These are phyloP conservation scores for Entophlyctis luteolus DNA, from an alignment of 192 early-diverging fungal species.

Conservation along the genomic window DNA sequence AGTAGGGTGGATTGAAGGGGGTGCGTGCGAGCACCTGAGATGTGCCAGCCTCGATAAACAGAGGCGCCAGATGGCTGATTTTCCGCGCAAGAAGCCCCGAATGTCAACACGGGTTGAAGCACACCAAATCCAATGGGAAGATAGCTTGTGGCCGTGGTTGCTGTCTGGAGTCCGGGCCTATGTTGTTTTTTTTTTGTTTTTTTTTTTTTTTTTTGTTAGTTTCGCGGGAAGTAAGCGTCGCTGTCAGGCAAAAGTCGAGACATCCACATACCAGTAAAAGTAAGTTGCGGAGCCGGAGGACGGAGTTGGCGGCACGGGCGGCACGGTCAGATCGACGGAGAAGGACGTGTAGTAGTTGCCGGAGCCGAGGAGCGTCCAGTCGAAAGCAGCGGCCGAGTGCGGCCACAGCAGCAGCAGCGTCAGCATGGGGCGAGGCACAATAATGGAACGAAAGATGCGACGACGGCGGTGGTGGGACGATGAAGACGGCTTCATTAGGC, in stretches of 20 bases:
- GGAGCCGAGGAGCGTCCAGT: slow-evolving; percentile 9
- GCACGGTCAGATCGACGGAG: neutral
- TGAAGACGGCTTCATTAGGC: too few relatives aligned
- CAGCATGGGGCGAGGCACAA: too few relatives aligned
- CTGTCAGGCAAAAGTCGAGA: neutral
- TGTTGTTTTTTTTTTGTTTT: neutral
- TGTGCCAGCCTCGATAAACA: slow-evolving; percentile 17
- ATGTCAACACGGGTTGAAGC: slow-evolving; percentile 16
- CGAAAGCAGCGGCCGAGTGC: slow-evolving; percentile 6
- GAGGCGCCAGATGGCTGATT: slow-evolving; percentile 15
- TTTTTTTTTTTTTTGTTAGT: too few relatives aligned
- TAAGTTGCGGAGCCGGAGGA: slow-evolving; percentile 7
- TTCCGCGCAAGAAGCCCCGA: slow-evolving; percentile 12
- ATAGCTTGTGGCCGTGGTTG: neutral
- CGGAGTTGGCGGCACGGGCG: slow-evolving; percentile 1
- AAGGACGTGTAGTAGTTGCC: slow-evolving; percentile 9
- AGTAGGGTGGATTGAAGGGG: too few relatives aligned
- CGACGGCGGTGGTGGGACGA: too few relatives aligned
- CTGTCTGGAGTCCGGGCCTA: slow-evolving; percentile 13
- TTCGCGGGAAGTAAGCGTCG: too few relatives aligned
- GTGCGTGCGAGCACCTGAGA: too few relatives aligned
- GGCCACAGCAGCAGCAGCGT: too few relatives aligned
- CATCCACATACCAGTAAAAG: slow-evolving; percentile 10
- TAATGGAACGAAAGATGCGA: too few relatives aligned
- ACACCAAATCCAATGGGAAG: slow-evolving; percentile 14